phyloP scores from a whole-genome alignment of 164 flowering plant genomes.

The Buxus sempervirens region DNA sequence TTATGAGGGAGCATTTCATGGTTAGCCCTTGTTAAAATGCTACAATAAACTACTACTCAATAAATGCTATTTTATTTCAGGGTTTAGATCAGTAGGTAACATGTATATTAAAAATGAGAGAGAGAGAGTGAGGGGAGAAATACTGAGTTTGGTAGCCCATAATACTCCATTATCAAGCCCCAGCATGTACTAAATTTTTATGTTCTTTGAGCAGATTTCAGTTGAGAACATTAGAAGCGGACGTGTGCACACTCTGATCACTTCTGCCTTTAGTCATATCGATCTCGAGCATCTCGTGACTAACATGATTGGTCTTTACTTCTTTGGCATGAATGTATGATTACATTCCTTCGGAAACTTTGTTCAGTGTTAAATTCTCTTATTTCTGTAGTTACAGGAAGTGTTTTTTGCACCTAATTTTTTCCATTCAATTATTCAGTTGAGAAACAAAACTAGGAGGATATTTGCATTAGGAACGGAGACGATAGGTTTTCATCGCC shows the following conservation, averaged over 20 bases:
- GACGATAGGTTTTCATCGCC: too few relatives aligned
- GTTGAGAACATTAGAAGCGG: constrained; percentile 70
- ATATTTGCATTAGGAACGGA: too few relatives aligned
- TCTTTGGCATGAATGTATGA: constrained; percentile 72
- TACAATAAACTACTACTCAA: background rate
- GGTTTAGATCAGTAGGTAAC: too few relatives aligned
- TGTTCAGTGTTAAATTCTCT: constrained; percentile 1
- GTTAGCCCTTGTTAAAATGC: constrained; percentile 31
- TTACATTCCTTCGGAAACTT: constrained; percentile 9
- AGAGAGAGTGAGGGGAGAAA: background rate
- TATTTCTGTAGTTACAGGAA: background rate
- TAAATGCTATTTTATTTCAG: background rate
- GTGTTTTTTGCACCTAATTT: background rate
- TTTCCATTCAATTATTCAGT: background rate
- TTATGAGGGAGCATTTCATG: constrained; percentile 72
- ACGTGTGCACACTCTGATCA: constrained; percentile 76
- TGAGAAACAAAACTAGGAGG: too few relatives aligned
- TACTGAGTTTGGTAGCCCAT: background rate
- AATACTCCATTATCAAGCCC: background rate
- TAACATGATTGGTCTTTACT: constrained; percentile 93
- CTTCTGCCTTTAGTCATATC: constrained; percentile 85
- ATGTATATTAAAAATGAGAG: too few relatives aligned
- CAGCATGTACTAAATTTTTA: constrained; percentile 6
- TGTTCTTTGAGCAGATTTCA: constrained; percentile 55
- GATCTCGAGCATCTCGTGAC: constrained; percentile 53